Evolutionary conservation across 805 yeast species (phyloP), one percentile per base, ranked within the genome.

Genomic region (Sugiyamaella lignohabitans): DNA sequence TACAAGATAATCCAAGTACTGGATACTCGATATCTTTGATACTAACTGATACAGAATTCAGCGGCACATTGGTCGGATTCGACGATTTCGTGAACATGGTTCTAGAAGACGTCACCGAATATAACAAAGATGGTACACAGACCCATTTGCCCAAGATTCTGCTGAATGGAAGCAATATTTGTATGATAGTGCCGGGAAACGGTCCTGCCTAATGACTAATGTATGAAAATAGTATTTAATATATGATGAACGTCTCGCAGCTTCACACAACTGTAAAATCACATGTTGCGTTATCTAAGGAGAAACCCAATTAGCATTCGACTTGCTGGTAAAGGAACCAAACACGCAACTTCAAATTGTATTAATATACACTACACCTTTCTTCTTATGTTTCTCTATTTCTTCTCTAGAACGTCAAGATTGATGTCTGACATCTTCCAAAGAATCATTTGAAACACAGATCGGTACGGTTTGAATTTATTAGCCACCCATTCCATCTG

Each of bases 31-130:
- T n/a, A n/a, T n/a, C n/a, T n/a, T n/a, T n/a, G n/a, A n/a, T 16
- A 5, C 38, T 35, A 35, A 35, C 38, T 5, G 5, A 17, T 16
- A 14, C 11, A 62, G 97, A 89, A 62, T 93, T 87, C 62, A 74
- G 76, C n/a, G 98, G 98, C 1, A 86, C 80, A 3, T 71, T 93
- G 43, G 77, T 84, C 23, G 98, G 98, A 1, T 91, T 91, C 64
- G 98, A 93, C 63, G 98, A 93, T 65, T 91, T 83, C 58, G 97
- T 93, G 50, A 93, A 70, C 56, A 61, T 53, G 69, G 95, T 93
- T 8, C 72, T 93, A 44, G 85, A 84, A 56, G 82, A 89, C 57
- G 97, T 84, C 32, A 74, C 74, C 5, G 95, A 86, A 57, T 69
- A 64, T 58, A 60, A 58, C 16, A 63, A 56, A 11, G 38, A 49